Evolutionary conservation across 2,329 filamentous ascomycete species (phyloP), one percentile per base, ranked within the genome.

Genomic region (Arthrobotrys entomopaga): DNA sequence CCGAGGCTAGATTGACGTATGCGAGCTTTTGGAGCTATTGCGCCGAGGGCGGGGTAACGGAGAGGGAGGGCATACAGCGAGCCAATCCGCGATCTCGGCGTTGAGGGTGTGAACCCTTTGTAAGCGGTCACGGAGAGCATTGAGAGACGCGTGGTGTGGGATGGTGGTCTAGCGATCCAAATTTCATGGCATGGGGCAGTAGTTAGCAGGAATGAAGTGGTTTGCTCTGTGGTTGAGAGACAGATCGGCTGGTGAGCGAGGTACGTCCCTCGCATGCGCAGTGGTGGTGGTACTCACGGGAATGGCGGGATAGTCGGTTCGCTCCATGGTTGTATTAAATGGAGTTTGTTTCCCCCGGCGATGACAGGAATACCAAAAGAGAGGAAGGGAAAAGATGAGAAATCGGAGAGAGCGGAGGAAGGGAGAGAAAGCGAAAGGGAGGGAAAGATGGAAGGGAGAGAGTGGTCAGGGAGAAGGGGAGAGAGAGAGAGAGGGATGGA

Each of bases 301-400:
- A 87, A 98, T 90, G 79, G 89, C 90, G 82, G 94, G 93, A 85
- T 98, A 98, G 83, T 97, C 94, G 82, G 91, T 86, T 83, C 93
- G 88, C 81, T 91, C 70, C 70, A 74, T 74, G 3, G 15, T 61
- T 22, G 26, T 5, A 6, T 34, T 5, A 6, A 10, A 11, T 22
- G n/a, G 8, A n/a, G 34, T 6, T 26, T 6, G 10, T 63, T 53
- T 29, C 46, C 43, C 48, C 19, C 46, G 10, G 58, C 26, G 26
- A 50, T 10, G 19, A 16, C 15, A 43, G 46, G 40, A 24, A 6
- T 15, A 7, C 13, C 46, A 40, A 16, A 13, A 10, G 58, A 49
- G 29, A 15, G 34, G 22, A 13, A 50, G 40, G 16, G 24, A 19
- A 7, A 26, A 42, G 6, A 26, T 15, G 19, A 29, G 20, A 16